Percentiles rank a stretch among this genome's conserved stretches.
Conservation (phyloP, 768 basidiomycete genomes). For the Rhizopogon salebrosus region DNA sequence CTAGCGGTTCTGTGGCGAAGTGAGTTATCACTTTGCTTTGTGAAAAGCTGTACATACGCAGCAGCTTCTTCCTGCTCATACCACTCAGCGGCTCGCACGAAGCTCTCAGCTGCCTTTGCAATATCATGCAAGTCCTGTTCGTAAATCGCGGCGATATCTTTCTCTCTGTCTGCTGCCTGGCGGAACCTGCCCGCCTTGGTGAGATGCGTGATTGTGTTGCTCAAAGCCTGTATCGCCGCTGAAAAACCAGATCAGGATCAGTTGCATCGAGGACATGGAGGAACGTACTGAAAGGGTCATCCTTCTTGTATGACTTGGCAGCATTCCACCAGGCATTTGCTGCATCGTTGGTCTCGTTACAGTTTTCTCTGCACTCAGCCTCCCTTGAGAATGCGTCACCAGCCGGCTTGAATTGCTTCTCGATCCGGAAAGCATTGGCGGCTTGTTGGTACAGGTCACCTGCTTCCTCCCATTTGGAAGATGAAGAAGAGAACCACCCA, state of each 20-base stretch:
- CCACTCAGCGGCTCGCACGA: slow-evolving; percentile 90
- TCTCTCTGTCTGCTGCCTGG: slow-evolving; percentile 97
- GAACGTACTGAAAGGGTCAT: slow-evolving; percentile 73
- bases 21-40: not conserved
- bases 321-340: slow-evolving; percentile 99
- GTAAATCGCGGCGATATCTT: slow-evolving; percentile 93
- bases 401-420: slow-evolving; percentile 86
- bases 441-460: slow-evolving; percentile 94
- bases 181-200: slow-evolving; percentile 86
- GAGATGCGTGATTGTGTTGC: slow-evolving; percentile 79
- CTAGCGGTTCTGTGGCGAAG: slow-evolving; percentile 74
- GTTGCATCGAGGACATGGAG: not conserved
- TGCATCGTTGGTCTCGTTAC: slow-evolving; percentile 88
- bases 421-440: slow-evolving; percentile 88
- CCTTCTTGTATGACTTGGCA: slow-evolving; percentile 91
- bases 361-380: slow-evolving; percentile 89
- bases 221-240: slow-evolving; percentile 89
- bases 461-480: slow-evolving; percentile 89
- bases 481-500: slow-evolving; percentile 85
- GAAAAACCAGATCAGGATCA: slow-evolving; percentile 13
- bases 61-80: slow-evolving; percentile 96
- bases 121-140: slow-evolving; percentile 79
- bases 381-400: slow-evolving; percentile 92
- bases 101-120: slow-evolving; percentile 85
- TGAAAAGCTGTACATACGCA: slow-evolving; percentile 60